phyloP scores from a whole-genome alignment of 257 asterid species.

The Przewalskia tangutica region DNA sequence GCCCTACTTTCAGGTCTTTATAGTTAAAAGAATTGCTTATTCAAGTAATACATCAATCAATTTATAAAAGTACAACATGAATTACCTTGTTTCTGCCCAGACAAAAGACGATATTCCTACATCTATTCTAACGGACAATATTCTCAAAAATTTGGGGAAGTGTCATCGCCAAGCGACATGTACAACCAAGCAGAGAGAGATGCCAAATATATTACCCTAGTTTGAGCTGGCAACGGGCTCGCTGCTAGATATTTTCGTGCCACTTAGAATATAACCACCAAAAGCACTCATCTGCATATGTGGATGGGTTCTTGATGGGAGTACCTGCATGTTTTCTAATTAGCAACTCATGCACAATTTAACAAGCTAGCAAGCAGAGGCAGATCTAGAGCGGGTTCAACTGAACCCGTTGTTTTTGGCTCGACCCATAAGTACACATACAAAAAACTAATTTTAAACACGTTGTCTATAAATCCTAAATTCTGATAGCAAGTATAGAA shows the following conservation, averaged over 20 bases:
- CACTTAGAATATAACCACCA: constrained; percentile 78
- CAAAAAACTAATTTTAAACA: neutral
- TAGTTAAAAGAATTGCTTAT: neutral
- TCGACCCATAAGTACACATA: neutral
- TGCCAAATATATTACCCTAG: neutral
- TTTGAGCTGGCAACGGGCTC: neutral
- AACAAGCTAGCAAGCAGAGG: neutral
- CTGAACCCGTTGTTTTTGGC: neutral
- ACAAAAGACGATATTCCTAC: neutral
- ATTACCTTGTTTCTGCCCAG: neutral
- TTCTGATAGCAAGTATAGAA: neutral
- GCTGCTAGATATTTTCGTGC: constrained; percentile 41
- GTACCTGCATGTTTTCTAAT: constrained; percentile 42
- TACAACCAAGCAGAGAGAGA: neutral
- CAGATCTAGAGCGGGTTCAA: neutral
- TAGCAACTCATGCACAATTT: neutral
- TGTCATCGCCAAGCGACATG: neutral
- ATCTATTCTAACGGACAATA: neutral
- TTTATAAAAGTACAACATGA: neutral
- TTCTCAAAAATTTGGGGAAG: neutral
- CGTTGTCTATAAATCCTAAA: neutral
- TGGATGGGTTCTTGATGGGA: constrained; percentile 90
- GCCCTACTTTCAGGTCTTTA: neutral
- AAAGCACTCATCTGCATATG: constrained; percentile 93
- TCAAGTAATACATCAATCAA: neutral